Conservation (phyloP, 2,329 filamentous ascomycete genomes). For the Phyllosticta capitalensis region DNA sequence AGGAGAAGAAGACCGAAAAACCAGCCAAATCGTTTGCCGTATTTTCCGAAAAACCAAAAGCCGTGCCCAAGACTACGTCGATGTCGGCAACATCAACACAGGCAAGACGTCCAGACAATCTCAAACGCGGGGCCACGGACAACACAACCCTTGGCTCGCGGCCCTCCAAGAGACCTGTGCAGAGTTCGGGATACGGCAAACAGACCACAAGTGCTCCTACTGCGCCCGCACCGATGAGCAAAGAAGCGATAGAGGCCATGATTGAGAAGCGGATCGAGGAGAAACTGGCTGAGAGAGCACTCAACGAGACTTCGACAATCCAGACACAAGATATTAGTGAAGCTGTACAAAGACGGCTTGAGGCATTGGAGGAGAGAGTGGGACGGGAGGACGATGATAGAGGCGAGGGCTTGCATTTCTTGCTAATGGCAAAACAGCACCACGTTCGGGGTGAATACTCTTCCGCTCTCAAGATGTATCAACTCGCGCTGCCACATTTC, state of each 20-base stretch:
- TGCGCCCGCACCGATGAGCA: constrained; percentile 33
- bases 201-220: constrained; percentile 11
- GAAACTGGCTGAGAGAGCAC: constrained; percentile 67
- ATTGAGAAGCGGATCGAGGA: constrained; percentile 88
- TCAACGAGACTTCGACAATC: constrained; percentile 38
- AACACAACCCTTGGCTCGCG: constrained; percentile 17
- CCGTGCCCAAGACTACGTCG: neutral
- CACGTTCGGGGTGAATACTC: constrained; percentile 72
- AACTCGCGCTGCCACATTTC: constrained; percentile 74
- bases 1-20: constrained; percentile 49
- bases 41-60: constrained; percentile 59
- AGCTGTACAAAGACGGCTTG: constrained; percentile 69
- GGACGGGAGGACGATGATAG: constrained; percentile 60
- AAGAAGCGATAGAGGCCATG: constrained; percentile 74
- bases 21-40: constrained; percentile 79
- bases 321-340: constrained; percentile 9
- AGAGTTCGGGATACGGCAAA: constrained; percentile 13
- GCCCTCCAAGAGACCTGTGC: constrained; percentile 24
- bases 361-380: constrained; percentile 78
- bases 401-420: constrained; percentile 71
- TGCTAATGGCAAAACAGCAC: constrained; percentile 88
- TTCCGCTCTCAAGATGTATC: constrained; percentile 75
- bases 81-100: constrained; percentile 2
- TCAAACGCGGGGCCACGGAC: constrained; percentile 38
- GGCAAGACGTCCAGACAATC: constrained; percentile 27